Evolutionary conservation across 2,329 filamentous ascomycete genomes (phyloP), one percentile per base, ranked within the genome.

Genomic region (Allantophomopsis lycopodina): DNA sequence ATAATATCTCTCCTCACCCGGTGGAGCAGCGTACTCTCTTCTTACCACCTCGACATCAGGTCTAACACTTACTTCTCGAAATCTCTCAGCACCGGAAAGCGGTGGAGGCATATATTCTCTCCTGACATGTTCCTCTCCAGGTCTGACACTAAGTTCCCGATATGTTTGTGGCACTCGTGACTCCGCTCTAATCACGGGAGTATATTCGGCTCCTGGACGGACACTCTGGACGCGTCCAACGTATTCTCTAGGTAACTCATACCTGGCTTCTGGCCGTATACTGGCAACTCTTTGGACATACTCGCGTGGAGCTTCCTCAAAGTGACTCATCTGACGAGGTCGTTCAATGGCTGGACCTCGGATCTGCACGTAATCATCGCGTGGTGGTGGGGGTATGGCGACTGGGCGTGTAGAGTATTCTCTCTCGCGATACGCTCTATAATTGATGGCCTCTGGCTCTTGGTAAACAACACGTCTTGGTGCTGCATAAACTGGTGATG

Each of bases 391-490:
- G 5, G 52, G 55, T 43, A 64, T 57, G 10, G 42, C 32, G 13
- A 28, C 40, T 14, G 40, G 40, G 13, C 40, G 37, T 13, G 20
- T 35, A n/a, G 36, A 42, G 18, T 74, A 73, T 46, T 80, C 77
- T 40, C 73, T 62, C 45, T 71, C 68, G 13, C 69, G 67, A 44
- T 72, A 74, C 20, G 65, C 60, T 43, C 72, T 66, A 44, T 71
- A 68, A 38, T 54, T 50, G 16, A 48, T 42, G 13, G 44, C 46
- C 5, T 73, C 68, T 7, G 68, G 51, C 44, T 82, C 79, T 44
- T 79, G 73, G 10, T 77, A 77, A 16, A 83, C 60, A 34, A 78
- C 65, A 33, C 75, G 67, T 43, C 74, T 63, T 8, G 68, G 62
- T n/a, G 62, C 55, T 35, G 58, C 59, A 51, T 60, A 68, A 7